Conservation (phyloP, 2,329 filamentous ascomycete genomes). For the Chrysoporthe puriensis region DNA sequence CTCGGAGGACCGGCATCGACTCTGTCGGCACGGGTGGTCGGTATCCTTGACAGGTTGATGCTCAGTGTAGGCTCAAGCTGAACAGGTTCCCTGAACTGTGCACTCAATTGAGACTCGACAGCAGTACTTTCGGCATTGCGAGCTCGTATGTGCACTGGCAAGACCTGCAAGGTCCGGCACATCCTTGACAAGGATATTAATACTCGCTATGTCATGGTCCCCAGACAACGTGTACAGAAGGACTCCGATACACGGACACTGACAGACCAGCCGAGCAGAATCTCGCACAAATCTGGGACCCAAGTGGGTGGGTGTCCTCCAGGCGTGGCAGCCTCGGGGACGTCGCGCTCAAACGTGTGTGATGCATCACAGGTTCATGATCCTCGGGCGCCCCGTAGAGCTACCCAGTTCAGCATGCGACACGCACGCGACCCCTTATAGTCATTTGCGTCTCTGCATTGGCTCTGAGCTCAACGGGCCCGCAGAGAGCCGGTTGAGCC, state of each 20-base stretch:
- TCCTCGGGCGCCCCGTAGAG: conserved; percentile 10
- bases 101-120: background rate
- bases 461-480: conserved; percentile 18
- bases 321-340: conserved; percentile 7
- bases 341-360: background rate
- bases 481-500: background rate
- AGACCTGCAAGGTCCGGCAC: background rate
- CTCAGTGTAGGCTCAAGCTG: background rate
- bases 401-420: conserved; percentile 9
- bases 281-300: conserved; percentile 10
- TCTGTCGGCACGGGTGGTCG: conserved; percentile 9
- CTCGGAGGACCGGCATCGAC: conserved; percentile 5
- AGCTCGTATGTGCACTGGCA: conserved; percentile 12
- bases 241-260: background rate
- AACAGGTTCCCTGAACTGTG: background rate
- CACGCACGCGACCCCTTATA: conserved; percentile 2
- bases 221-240: background rate
- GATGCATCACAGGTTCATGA: conserved; percentile 11
- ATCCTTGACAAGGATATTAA: background rate
- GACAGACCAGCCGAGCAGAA: conserved; percentile 10
- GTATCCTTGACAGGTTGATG: conserved; percentile 11
- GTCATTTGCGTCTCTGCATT: conserved; percentile 20
- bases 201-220: background rate
- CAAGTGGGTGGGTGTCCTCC: background rate
- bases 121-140: conserved; percentile 13